Base-by-base conservation (phyloP, 768 basidiomycete genomes). In the Saitozyma sp. region DNA sequence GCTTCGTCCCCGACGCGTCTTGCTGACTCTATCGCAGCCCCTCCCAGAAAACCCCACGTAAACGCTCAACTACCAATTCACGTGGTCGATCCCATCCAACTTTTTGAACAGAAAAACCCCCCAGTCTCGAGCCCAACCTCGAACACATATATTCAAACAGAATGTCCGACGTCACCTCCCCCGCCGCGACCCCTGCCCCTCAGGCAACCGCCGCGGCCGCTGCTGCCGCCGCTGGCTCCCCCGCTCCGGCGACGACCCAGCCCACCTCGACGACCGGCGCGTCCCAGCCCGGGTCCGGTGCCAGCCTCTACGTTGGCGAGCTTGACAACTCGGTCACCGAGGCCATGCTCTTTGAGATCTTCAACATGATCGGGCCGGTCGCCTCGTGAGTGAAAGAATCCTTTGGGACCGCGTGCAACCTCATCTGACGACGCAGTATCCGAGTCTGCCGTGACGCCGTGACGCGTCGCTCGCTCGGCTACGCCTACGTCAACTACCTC, bases 371-470 rank as follows among this genome's bases (percentile, higher is more conserved):
- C 82, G 96, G 96, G 56, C 96, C 95, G 54, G 96, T 99, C 68
- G 93, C 93, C 50, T 94, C 92, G 92, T 91, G 67, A 67, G 88
- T 81, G 41, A 51, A 38, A 43, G 37, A 11, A 17, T 17, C 45
- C 14, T 13, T n/a, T 37, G 9, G 13, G n/a, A 10, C 11, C 20
- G 45, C 38, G 11, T 29, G 29, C 29, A 29, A 19, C 9, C 7
- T 39, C 53, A 43, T 0, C 53, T 52, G 54, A 53, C 57, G 38
- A 39, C 66, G 42, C 65, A 93, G 92, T 80, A 98, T 99, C 80
- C 95, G 96, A 83, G 96, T 99, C 75, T 99, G 96, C 82, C 92
- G 96, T 81, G 96, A 99, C 83, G 95, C 96, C 70, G 96, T 99
- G 75, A 99, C 96, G 68, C 91, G 96, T 83, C 93, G 96, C 74